Base-by-base conservation (phyloP, 257 asterid genomes). In the Verbascum thapsus region DNA sequence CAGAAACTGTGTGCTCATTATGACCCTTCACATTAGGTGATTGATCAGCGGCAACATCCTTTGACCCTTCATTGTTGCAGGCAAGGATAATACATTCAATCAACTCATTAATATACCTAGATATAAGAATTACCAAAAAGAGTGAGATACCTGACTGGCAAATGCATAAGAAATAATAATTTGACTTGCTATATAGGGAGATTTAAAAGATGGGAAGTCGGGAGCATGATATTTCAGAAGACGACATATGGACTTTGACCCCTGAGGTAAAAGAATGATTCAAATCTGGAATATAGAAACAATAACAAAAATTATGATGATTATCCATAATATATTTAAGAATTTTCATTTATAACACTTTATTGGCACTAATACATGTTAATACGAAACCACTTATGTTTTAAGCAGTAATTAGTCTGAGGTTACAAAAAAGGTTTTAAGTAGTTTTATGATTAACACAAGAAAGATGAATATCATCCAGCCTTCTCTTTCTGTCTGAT, bases 71-170 rank as follows among this genome's bases (percentile, higher is more conserved):
- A 66, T 70, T 82, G 66, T 83, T 76, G 73, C 74, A 74, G 58
- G 92, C 85, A 70, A 83, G 85, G 71, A 85, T 65, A 76, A 90
- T 77, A 61, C 66, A 81, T 77, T 94, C 99, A 67, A 94, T 78
- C 89, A 94, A 77, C 76, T 94, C 95, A 80, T 90, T 94, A 63
- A 90, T 83, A 72, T 87, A 94, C 92, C 99, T 94, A 81, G 62
- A 53, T 41, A 61, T 45, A 5, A 26, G 32, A 15, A 48, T 61
- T 51, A 37, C 56, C 26, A 34, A 53, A 58, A 37, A 39, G 37
- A 18, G 62, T 68, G 62, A 56, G 38, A 60, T 16, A 58, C 63
- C 52, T 72, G 53, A 58, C 49, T 35, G 60, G 72, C 57, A 66
- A 32, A 9, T 13, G 40, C 62, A 61, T 49, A 54, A 26, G 49